Conservation (phyloP, 139 green algal species). For the Ettlia oleoabundans region DNA sequence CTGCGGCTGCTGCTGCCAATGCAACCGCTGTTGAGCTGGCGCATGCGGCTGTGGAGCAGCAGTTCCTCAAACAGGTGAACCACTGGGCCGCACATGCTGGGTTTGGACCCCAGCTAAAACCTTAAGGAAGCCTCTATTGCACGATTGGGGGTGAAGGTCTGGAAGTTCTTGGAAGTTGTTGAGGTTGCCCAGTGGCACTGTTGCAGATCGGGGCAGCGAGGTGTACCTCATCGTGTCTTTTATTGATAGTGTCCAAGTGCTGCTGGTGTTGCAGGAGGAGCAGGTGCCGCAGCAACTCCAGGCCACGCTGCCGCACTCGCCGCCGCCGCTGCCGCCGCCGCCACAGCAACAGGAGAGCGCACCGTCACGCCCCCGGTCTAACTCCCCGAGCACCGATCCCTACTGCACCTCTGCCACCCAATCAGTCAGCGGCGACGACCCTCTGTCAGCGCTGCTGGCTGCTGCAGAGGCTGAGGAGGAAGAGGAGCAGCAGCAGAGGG, state of each 20-base stretch:
- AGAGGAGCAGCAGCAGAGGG: background rate
- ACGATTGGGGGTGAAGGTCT: too few species aligned
- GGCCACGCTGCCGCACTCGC: background rate
- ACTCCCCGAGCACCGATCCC: background rate
- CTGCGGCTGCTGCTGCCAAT: too few species aligned
- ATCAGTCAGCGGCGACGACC: background rate
- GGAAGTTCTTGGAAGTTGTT: too few species aligned
- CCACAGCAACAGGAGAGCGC: background rate
- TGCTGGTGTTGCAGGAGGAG: background rate
- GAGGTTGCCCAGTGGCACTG: too few species aligned
- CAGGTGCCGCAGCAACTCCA: background rate
- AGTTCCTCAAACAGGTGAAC: too few species aligned
- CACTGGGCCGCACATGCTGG: too few species aligned
- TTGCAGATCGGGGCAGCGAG: too few species aligned
- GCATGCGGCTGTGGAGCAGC: too few species aligned
- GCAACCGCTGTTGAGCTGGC: too few species aligned
- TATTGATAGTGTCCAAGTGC: background rate
- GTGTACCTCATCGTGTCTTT: too few species aligned
- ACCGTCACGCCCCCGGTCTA: background rate
- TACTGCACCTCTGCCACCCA: background rate
- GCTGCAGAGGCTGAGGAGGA: constrained; percentile 6
- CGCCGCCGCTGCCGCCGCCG: background rate
- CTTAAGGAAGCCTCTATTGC: too few species aligned
- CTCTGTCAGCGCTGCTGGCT: background rate
- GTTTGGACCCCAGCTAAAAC: too few species aligned